Conservation (phyloP, 306 rosid genomes). For the Quercus engelmannii region DNA sequence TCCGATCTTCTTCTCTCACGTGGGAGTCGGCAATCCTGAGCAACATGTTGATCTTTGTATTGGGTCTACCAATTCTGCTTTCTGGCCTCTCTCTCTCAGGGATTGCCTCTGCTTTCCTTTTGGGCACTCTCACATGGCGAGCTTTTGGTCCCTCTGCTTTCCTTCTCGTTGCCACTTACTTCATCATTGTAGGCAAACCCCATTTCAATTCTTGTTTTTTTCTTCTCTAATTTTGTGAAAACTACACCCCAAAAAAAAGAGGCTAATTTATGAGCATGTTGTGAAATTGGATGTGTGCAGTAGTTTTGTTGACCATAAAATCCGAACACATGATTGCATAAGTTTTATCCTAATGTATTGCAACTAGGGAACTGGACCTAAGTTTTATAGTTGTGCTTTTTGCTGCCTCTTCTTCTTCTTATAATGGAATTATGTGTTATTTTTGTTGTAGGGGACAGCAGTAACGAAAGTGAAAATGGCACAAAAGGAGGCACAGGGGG, state of each 20-base stretch:
- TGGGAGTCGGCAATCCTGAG: slow-evolving; percentile 72
- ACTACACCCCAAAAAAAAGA: too few relatives aligned
- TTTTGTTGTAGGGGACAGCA: slow-evolving; percentile 63
- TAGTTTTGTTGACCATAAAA: too few relatives aligned
- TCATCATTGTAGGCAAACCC: slow-evolving; percentile 46
- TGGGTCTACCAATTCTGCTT: slow-evolving; percentile 75
- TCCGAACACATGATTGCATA: too few relatives aligned
- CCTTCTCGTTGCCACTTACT: slow-evolving; percentile 85
- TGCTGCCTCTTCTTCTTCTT: too few relatives aligned
- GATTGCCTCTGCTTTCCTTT: slow-evolving; percentile 80
- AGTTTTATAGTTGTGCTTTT: too few relatives aligned
- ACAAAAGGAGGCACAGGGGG: slow-evolving; percentile 89
- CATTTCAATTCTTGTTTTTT: not conserved
- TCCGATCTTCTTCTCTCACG: slow-evolving; percentile 80
- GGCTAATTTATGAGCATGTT: too few relatives aligned
- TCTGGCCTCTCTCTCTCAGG: slow-evolving; percentile 79
- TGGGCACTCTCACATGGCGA: slow-evolving; percentile 98
- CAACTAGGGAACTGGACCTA: too few relatives aligned
- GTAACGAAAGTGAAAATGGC: slow-evolving; percentile 89
- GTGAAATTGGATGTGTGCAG: too few relatives aligned
- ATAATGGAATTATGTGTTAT: too few relatives aligned
- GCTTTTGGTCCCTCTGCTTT: slow-evolving; percentile 87
- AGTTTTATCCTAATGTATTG: too few relatives aligned
- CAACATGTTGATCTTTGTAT: slow-evolving; percentile 59
- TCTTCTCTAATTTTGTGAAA: not conserved